Conservation (phyloP, 2,329 filamentous ascomycete genomes). For the Aspergillus udagawae region DNA sequence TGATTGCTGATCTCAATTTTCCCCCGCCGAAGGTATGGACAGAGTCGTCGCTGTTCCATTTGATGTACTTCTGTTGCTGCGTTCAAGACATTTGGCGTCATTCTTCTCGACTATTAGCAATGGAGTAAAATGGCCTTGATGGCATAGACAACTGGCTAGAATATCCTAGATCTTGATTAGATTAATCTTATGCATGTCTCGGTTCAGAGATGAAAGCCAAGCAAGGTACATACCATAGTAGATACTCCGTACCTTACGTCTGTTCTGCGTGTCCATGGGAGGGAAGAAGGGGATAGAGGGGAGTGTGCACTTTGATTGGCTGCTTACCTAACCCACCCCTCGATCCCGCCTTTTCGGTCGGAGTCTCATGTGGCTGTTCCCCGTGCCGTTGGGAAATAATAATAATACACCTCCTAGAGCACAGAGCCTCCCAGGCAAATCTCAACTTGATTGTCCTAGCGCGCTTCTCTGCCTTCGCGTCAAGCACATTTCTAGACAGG, state of each 20-base stretch:
- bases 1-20: not conserved
- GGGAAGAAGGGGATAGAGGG: slow-evolving; percentile 2
- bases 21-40: too few species aligned
- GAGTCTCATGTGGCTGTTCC: slow-evolving; percentile 31
- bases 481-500: not conserved
- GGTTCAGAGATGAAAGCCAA: not conserved
- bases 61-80: too few species aligned
- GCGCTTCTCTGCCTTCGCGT: not conserved
- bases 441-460: not conserved
- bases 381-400: slow-evolving; percentile 17
- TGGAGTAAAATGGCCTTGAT: too few species aligned
- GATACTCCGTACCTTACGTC: not conserved
- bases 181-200: not conserved
- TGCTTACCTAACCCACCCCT: slow-evolving; percentile 28
- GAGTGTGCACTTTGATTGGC: not conserved
- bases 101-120: not conserved
- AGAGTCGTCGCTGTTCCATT: too few species aligned
- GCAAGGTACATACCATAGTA: not conserved
- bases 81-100: not conserved
- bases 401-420: not conserved
- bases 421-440: not conserved
- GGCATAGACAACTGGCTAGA: not conserved
- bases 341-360: slow-evolving; percentile 17
- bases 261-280: not conserved
- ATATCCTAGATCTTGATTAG: not conserved